phyloP scores from a whole-genome alignment of 2,329 filamentous ascomycete genomes.

The Metarhizium robertsii region DNA sequence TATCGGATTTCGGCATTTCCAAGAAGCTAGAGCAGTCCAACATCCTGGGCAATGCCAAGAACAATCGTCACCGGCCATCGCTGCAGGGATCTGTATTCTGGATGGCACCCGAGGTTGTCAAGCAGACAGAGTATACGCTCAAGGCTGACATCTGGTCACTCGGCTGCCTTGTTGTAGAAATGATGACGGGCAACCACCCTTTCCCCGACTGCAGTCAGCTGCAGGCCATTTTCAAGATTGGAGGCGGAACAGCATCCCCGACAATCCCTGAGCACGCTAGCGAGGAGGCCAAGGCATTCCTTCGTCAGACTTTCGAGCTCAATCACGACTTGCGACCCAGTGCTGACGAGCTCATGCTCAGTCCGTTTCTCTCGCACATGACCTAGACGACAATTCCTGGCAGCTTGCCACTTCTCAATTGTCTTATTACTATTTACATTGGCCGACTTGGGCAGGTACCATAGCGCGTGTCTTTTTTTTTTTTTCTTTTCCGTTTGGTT shows the following conservation, averaged over 20 bases:
- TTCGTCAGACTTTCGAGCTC: constrained; percentile 87
- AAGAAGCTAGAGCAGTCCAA: constrained; percentile 94
- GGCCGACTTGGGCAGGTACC: constrained; percentile 9
- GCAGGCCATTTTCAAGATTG: constrained; percentile 98
- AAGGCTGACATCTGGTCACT: constrained; percentile 99
- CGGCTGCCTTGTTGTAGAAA: constrained; percentile 93
- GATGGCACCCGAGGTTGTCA: constrained; percentile 99
- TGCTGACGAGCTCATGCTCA: constrained; percentile 81
- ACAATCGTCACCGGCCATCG: constrained; percentile 63
- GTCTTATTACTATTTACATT: neutral
- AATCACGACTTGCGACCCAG: constrained; percentile 88
- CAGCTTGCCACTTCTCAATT: neutral
- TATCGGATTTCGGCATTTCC: constrained; percentile 97
- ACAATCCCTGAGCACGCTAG: constrained; percentile 83
- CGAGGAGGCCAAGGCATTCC: constrained; percentile 72
- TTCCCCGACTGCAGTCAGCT: constrained; percentile 96
- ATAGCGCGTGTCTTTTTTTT: neutral
- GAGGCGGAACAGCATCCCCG: constrained; percentile 75
- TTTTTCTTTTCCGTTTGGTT: neutral
- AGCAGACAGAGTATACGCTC: constrained; percentile 93
- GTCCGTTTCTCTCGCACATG: constrained; percentile 70
- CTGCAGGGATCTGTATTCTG: constrained; percentile 97
- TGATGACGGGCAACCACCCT: constrained; percentile 95
- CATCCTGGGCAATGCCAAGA: constrained; percentile 60
- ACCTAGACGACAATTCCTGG: constrained; percentile 23